phyloP scores from a whole-genome alignment of 164 flowering plant genomes.

The Aristolochia contorta region DNA sequence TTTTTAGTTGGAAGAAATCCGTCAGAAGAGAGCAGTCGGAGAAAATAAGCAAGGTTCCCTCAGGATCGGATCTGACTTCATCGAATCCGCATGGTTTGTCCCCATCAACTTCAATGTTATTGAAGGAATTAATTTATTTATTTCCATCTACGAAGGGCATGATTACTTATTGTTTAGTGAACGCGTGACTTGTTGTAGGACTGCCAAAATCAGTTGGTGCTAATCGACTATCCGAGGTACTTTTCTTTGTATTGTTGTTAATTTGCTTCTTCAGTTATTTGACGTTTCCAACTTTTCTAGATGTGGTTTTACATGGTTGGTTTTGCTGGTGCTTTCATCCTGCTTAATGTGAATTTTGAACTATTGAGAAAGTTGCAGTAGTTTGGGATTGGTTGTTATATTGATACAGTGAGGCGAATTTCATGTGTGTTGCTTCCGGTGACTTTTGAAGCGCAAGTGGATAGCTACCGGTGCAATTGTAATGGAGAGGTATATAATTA shows the following conservation, averaged over 20 bases:
- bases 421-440: no score
- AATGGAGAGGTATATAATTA: no score
- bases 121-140: neutral
- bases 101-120: neutral
- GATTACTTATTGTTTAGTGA: no score
- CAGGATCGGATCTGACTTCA: constrained; percentile 58
- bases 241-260: neutral
- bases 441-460: no score
- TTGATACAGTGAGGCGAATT: no score
- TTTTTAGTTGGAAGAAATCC: constrained; percentile 80
- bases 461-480: no score
- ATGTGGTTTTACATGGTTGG: neutral
- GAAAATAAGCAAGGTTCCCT: constrained; percentile 50
- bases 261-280: neutral
- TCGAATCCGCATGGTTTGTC: constrained; percentile 31
- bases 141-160: no score
- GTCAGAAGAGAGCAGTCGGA: constrained; percentile 88
- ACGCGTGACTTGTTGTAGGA: constrained; percentile 7
- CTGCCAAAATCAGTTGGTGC: constrained; percentile 58
- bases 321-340: neutral
- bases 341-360: neutral
- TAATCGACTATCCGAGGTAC: constrained; percentile 61
- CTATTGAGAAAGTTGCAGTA: neutral
- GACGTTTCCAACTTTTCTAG: neutral
- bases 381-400: no score